Conservation (phyloP, 257 asterid species). For the Solanum tarapatanum region DNA sequence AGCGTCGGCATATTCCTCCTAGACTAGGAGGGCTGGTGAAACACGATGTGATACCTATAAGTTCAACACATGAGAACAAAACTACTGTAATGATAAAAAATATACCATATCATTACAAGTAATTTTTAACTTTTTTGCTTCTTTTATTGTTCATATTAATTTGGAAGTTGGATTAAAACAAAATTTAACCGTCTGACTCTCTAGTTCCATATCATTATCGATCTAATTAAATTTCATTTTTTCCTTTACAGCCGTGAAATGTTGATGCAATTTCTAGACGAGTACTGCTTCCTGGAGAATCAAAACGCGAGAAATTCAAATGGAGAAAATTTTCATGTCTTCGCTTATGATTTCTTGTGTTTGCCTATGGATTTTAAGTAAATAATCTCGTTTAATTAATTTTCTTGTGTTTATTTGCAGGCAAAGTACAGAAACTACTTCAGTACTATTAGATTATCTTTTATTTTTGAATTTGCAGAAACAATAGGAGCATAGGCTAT, state of each 20-base stretch:
- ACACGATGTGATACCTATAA: conserved; percentile 20
- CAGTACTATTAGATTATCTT: background rate
- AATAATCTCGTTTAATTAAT: background rate
- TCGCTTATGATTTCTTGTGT: conserved; percentile 57
- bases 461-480: conserved; percentile 13
- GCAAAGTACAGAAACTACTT: background rate
- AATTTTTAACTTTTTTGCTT: background rate
- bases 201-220: background rate
- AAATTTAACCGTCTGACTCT: background rate
- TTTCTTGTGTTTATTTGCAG: background rate
- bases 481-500: conserved; percentile 33
- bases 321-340: background rate
- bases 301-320: background rate
- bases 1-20: background rate
- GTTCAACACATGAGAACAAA: conserved; percentile 1
- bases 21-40: background rate
- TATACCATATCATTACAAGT: conserved; percentile 46
- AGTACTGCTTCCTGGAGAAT: conserved; percentile 31
- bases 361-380: conserved; percentile 57
- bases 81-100: conserved; percentile 60
- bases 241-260: conserved; percentile 21
- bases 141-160: no score
- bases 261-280: conserved; percentile 29
- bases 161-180: background rate
- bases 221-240: background rate